Base-by-base conservation (phyloP, 176 grass and related monocot species). In the Oryza glaberrima region DNA sequence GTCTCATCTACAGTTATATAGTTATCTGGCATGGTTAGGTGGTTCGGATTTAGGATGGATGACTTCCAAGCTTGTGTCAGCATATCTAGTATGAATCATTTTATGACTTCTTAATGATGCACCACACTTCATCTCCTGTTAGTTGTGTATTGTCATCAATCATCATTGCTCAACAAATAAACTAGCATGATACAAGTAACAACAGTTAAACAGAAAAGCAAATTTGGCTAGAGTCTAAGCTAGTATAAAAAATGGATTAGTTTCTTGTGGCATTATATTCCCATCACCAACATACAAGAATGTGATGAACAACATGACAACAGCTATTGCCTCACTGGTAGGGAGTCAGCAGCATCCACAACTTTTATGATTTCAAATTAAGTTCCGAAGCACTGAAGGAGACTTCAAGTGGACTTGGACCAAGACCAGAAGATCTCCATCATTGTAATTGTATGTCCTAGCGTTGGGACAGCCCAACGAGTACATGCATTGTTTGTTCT, bases 351-450 rank as follows among this genome's bases (percentile, higher is more conserved):
- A 16, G 17, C 23, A 23, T 23, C 47, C 70, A 69, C 76, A 64
- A 35, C 45, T 38, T 36, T 52, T 44, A 22, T 79, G 71, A 67
- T 56, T 2, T 71, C 17, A 12, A 7, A 54, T 81, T 61, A 11
- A 17, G 64, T 19, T 34, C 0, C 41, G 56, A 43, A 69, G 13
- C 28, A 3, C 34, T 0, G 44, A n/a, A 14, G 85, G 44, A 32
- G 85, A 76, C 72, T 81, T 52, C 48, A 49, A 52, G 12, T 72
- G 66, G 83, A 85, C 74, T 71, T 72, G 11, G 81, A 75, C 71
- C 69, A 35, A 7, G 78, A 81, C 28, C 8, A 73, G 17, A 9
- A 73, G 17, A 9, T 73, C 20, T 20, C 36, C 2, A 63, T 17
- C 69, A 41, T 23, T 63, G 20, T 23, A 63, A 10, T 63, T 63